Base-by-base conservation (phyloP, 305 asterid species). In the Fraxinus baroniana region DNA sequence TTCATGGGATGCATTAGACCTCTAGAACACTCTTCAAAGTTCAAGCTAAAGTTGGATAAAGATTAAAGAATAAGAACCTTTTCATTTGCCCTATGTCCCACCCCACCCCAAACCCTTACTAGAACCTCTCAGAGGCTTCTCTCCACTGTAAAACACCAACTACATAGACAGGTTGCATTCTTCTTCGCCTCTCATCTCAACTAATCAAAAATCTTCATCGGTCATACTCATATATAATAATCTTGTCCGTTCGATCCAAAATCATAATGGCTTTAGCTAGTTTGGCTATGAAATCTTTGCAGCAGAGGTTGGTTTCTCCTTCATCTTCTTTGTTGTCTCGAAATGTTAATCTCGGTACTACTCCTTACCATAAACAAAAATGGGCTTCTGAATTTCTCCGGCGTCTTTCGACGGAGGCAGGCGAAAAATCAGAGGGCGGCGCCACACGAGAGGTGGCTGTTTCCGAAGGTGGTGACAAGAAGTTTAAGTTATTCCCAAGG, bases 181-280 rank as follows among this genome's bases (percentile, higher is more conserved):
- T 8, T 2, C 52, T 3, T 32, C 26, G 17, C n/a, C 36, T 77
- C 22, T 33, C 12, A 41, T 70, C 32, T 4, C 26, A 49, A 7
- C 68, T 22, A 12, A 39, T 33, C 55, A 20, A 62, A 1, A 28
- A 76, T 8, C 18, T 7, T 24, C 68, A 64, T 8, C 7, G 17
- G 8, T 24, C 15, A 26, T 35, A 68, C 57, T 46, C 57, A 0
- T 3, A 13, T 49, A 49, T 1, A 62, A 24, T 62, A 20, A 62
- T 62, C 32, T 62, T 62, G 13, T 62, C 71, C 32, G 73, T 24
- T 64, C 12, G 33, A 64, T 24, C 73, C 39, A 70, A 32, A 76
- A 39, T 44, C 2, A 78, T 55, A 13, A 90, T 90, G 95, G 90
- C 90, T 74, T 85, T 89, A 80, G 89, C 86, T 83, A 93, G 94